These are phyloP conservation scores for Daldinia concentrica DNA, from an alignment of 495 filamentous ascomycete species.

Conservation along the genomic window DNA sequence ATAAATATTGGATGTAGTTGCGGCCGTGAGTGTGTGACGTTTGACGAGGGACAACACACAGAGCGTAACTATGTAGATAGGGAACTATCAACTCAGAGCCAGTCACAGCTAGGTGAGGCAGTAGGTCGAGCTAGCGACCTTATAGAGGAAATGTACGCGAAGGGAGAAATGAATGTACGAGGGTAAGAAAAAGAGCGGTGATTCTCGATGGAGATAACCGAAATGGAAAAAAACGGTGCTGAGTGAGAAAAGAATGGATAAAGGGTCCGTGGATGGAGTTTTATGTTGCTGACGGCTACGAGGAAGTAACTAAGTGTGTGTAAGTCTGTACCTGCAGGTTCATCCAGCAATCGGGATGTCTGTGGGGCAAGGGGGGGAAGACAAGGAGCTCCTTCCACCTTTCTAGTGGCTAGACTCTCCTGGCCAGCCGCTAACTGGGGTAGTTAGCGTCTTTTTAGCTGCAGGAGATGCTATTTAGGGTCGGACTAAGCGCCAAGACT, in stretches of 20 bases:
- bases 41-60: constrained; percentile 14
- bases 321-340: constrained; percentile 11
- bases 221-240: constrained; percentile 7
- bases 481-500: constrained; percentile 23
- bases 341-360: constrained; percentile 34
- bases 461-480: constrained; percentile 24
- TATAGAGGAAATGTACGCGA: constrained; percentile 39
- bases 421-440: constrained; percentile 18
- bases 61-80: neutral
- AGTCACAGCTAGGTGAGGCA: constrained; percentile 32
- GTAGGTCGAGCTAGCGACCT: constrained; percentile 55
- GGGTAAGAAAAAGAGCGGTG: constrained; percentile 44
- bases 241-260: constrained; percentile 23
- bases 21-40: constrained; percentile 31
- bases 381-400: constrained; percentile 21
- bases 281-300: constrained; percentile 4
- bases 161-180: constrained; percentile 40
- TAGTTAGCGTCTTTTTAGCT: constrained; percentile 18
- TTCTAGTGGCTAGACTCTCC: constrained; percentile 26
- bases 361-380: constrained; percentile 31
- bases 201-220: constrained; percentile 25
- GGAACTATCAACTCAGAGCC: constrained; percentile 19
- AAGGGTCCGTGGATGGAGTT: constrained; percentile 27
- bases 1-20: constrained; percentile 19
- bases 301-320: neutral